These are phyloP conservation scores for Trichoderma lentiforme DNA, from an alignment of 2,329 filamentous ascomycete species.

Conservation along the genomic window DNA sequence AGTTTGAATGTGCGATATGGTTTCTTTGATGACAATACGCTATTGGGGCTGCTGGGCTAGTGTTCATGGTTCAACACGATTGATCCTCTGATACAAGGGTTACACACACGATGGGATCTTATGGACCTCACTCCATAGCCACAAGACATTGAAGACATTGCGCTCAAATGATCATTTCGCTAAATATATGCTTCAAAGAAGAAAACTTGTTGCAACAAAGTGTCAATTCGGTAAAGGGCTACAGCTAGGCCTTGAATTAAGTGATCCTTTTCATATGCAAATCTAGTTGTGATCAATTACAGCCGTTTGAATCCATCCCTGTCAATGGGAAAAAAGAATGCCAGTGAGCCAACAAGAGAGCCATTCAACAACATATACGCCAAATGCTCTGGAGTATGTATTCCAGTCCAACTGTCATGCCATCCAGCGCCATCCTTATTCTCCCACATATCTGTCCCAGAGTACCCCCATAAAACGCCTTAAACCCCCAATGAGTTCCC, in stretches of 20 bases:
- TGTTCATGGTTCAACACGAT: too few species aligned
- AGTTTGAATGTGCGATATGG: neutral
- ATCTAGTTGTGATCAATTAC: neutral
- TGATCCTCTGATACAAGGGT: too few species aligned
- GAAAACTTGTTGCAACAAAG: neutral
- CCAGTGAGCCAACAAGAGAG: neutral
- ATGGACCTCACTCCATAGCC: too few species aligned
- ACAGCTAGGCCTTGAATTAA: too few species aligned
- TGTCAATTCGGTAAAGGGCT: too few species aligned
- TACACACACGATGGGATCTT: too few species aligned
- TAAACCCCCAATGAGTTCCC: neutral
- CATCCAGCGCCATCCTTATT: neutral
- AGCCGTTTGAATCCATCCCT: neutral
- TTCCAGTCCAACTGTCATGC: neutral
- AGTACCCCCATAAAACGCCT: neutral
- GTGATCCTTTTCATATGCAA: too few species aligned
- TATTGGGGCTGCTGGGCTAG: too few species aligned
- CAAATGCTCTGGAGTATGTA: neutral
- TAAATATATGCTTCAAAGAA: neutral
- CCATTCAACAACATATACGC: neutral
- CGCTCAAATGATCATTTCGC: neutral
- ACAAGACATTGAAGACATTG: too few species aligned
- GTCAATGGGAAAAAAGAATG: neutral
- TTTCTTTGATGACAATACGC: too few species aligned
- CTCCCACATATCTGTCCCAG: neutral